A percentile compares a stretch with the other conserved stretches of the same genome.
These are phyloP conservation scores for Eucalyptus marginata DNA, from an alignment of 345 rosid species.

Conservation along the genomic window DNA sequence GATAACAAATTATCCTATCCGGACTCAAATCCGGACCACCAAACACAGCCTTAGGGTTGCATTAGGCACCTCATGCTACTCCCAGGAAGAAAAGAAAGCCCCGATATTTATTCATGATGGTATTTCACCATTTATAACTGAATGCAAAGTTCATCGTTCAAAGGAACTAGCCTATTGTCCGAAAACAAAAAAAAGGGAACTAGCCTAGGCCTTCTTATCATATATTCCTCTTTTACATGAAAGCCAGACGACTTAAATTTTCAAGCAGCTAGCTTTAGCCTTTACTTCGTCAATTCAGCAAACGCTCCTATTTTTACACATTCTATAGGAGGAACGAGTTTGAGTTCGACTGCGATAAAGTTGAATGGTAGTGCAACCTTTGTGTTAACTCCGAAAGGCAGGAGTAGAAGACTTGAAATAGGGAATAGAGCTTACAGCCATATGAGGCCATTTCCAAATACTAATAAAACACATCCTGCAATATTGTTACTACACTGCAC, in stretches of 20 bases:
- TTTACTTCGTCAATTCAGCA: not conserved
- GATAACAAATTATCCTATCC: too few species aligned
- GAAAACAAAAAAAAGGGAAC: rapidly evolving
- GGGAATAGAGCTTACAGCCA: not conserved
- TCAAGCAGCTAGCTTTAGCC: not conserved
- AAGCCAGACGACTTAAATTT: not conserved
- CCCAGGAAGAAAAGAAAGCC: not conserved
- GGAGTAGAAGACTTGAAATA: not conserved
- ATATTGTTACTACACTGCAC: not conserved
- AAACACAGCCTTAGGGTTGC: not conserved
- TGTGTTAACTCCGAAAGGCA: not conserved
- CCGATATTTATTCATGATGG: not conserved
- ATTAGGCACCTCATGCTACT: not conserved
- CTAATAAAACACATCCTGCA: not conserved
- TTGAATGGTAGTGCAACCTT: not conserved
- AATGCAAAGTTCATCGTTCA: not conserved
- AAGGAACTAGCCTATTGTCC: not conserved
- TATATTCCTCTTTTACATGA: not conserved
- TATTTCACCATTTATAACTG: not conserved
- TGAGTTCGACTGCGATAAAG: not conserved
- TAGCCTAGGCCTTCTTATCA: not conserved
- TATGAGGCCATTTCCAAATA: not conserved
- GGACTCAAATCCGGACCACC: too few species aligned
- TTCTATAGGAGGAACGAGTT: not conserved
- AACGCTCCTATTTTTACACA: not conserved